These are phyloP conservation scores for Sungouiozyma ichnusensis DNA, from an alignment of 805 yeast genomes.

Conservation along the genomic window DNA sequence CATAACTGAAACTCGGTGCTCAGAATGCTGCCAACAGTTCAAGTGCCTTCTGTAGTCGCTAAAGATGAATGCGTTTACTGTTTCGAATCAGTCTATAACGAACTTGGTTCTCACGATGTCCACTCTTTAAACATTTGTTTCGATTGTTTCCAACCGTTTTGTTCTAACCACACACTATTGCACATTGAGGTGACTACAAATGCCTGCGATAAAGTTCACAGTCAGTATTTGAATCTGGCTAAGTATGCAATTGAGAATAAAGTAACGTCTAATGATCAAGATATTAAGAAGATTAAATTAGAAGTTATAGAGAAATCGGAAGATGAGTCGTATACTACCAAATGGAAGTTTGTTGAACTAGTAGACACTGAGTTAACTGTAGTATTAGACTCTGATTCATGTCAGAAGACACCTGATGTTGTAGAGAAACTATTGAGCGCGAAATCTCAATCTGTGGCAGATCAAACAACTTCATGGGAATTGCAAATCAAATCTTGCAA, in stretches of 20 bases:
- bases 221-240: constrained; percentile 46
- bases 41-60: constrained; percentile 38
- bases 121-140: constrained; percentile 59
- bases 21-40: neutral
- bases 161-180: constrained; percentile 46
- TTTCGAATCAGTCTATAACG: constrained; percentile 54
- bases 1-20: no score
- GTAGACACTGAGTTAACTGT: constrained; percentile 1
- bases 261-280: constrained; percentile 18
- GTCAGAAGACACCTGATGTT: constrained; percentile 4
- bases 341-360: constrained; percentile 16
- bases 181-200: constrained; percentile 36
- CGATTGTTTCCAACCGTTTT: constrained; percentile 59
- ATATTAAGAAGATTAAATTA: constrained; percentile 25
- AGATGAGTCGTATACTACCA: constrained; percentile 23
- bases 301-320: constrained; percentile 24
- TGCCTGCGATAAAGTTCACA: constrained; percentile 37
- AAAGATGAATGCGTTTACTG: constrained; percentile 90
- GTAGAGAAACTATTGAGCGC: constrained; percentile 19
- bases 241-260: constrained; percentile 36
- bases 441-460: constrained; percentile 20
- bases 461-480: constrained; percentile 87
- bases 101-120: constrained; percentile 18
- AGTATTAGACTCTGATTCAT: neutral
- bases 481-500: constrained; percentile 72